phyloP scores from a whole-genome alignment of 2,329 filamentous ascomycete species.

The Aspergillus sp. region DNA sequence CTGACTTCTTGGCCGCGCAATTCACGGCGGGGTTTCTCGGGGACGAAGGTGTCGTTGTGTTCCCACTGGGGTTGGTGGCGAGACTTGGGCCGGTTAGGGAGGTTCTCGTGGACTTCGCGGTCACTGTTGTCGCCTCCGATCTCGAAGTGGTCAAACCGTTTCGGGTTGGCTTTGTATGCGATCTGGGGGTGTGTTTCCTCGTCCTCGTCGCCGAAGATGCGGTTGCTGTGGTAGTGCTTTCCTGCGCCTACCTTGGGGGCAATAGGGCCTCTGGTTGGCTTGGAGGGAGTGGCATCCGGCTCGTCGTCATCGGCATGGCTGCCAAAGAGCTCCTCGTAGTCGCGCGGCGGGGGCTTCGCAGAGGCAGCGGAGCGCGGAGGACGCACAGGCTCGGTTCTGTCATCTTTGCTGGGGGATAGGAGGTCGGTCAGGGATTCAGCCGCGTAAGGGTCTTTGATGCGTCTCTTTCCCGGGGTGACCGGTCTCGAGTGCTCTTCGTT shows the following conservation, averaged over 20 bases:
- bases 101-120: slow-evolving; percentile 19
- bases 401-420: slow-evolving; percentile 52
- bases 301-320: slow-evolving; percentile 35
- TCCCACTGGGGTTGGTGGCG: slow-evolving; percentile 69
- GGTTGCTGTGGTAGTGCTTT: slow-evolving; percentile 58
- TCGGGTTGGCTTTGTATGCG: slow-evolving; percentile 58
- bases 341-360: slow-evolving; percentile 62
- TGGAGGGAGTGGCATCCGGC: slow-evolving; percentile 20
- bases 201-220: slow-evolving; percentile 58
- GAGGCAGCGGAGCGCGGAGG: slow-evolving; percentile 57
- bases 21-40: slow-evolving; percentile 64
- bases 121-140: slow-evolving; percentile 25
- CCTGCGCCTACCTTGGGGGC: slow-evolving; percentile 50
- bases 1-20: slow-evolving; percentile 62
- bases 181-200: slow-evolving; percentile 36
- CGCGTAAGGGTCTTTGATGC: slow-evolving; percentile 38
- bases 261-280: slow-evolving; percentile 33
- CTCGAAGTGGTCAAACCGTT: slow-evolving; percentile 66
- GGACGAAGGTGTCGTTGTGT: slow-evolving; percentile 82
- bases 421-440: slow-evolving; percentile 62
- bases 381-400: slow-evolving; percentile 44
- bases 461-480: slow-evolving; percentile 33
- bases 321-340: slow-evolving; percentile 63
- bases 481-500: slow-evolving; percentile 7
- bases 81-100: slow-evolving; percentile 22